phyloP scores from a whole-genome alignment of 192 early-diverging fungal genomes.

The Coemansia sp. region DNA sequence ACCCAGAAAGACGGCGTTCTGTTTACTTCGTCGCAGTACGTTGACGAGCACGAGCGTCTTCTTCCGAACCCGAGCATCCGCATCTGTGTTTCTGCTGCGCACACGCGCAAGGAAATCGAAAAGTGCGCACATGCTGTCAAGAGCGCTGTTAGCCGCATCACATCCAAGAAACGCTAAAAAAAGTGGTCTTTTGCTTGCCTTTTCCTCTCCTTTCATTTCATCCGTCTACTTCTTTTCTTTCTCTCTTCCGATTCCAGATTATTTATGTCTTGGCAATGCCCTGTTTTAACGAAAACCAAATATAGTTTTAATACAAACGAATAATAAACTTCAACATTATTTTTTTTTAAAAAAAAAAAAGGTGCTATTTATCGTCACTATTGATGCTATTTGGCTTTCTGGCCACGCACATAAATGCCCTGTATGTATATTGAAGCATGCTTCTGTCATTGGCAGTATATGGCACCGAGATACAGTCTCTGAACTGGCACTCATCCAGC shows the following conservation, averaged over 20 bases:
- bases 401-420: conserved; percentile 48
- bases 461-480: conserved; percentile 61
- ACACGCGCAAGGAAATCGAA: conserved; percentile 82
- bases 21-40: conserved; percentile 85
- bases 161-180: conserved; percentile 49
- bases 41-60: conserved; percentile 74
- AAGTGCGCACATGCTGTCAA: conserved; percentile 77
- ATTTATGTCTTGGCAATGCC: too few species aligned
- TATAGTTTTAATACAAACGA: too few species aligned
- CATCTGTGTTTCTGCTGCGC: conserved; percentile 71
- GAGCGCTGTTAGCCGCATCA: conserved; percentile 60
- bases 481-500: conserved; percentile 60
- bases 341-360: neutral
- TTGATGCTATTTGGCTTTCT: conserved; percentile 29
- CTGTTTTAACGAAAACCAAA: too few species aligned
- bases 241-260: too few species aligned
- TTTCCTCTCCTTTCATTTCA: too few species aligned
- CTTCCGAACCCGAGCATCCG: conserved; percentile 80
- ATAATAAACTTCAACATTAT: neutral
- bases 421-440: conserved; percentile 86
- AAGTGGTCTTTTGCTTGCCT: neutral
- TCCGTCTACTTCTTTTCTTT: too few species aligned
- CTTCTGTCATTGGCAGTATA: conserved; percentile 74
- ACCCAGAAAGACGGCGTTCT: conserved; percentile 79
- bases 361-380: neutral